These are phyloP conservation scores for Malbranchea zuffiana DNA, from an alignment of 2,329 filamentous ascomycete genomes.

Conservation along the genomic window DNA sequence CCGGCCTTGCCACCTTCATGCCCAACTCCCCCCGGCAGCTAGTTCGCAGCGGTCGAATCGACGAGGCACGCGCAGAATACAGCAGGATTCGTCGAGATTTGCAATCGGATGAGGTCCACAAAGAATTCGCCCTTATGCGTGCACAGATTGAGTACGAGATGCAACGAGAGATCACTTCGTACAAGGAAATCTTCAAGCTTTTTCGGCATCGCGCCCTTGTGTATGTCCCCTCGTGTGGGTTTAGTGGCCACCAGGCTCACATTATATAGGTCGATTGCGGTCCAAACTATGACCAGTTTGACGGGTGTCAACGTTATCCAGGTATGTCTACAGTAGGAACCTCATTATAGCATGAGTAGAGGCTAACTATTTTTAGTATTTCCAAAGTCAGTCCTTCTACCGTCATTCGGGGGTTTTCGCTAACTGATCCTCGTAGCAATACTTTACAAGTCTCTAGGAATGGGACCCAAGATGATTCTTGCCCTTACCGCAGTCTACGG, in stretches of 20 bases:
- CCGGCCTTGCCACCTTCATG: slow-evolving; percentile 46
- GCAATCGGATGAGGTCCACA: slow-evolving; percentile 33
- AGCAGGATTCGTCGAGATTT: slow-evolving; percentile 39
- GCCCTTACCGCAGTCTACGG: slow-evolving; percentile 46
- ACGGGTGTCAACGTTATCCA: slow-evolving; percentile 50
- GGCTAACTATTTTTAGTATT: slow-evolving; percentile 26
- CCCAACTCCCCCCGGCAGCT: slow-evolving; percentile 46
- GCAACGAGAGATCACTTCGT: slow-evolving; percentile 44
- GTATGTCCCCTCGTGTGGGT: slow-evolving; percentile 20
- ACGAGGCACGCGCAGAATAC: slow-evolving; percentile 41
- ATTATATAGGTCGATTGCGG: slow-evolving; percentile 37
- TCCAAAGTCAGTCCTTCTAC: slow-evolving; percentile 18
- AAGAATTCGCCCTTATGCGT: slow-evolving; percentile 46
- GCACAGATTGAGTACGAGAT: slow-evolving; percentile 48
- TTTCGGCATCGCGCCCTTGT: slow-evolving; percentile 44
- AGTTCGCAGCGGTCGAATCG: slow-evolving; percentile 40
- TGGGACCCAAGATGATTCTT: slow-evolving; percentile 40
- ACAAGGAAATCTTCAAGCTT: slow-evolving; percentile 42
- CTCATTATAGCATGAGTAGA: too few species aligned
- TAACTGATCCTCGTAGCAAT: slow-evolving; percentile 33
- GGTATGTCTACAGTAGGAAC: too few species aligned
- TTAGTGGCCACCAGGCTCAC: slow-evolving; percentile 11
- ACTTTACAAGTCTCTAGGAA: slow-evolving; percentile 45
- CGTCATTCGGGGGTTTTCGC: neutral
- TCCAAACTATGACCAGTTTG: slow-evolving; percentile 48